A percentile compares a stretch with the other conserved stretches of the same genome.
phyloP scores from a whole-genome alignment of 768 basidiomycete genomes.

The Clathrus columnatus region DNA sequence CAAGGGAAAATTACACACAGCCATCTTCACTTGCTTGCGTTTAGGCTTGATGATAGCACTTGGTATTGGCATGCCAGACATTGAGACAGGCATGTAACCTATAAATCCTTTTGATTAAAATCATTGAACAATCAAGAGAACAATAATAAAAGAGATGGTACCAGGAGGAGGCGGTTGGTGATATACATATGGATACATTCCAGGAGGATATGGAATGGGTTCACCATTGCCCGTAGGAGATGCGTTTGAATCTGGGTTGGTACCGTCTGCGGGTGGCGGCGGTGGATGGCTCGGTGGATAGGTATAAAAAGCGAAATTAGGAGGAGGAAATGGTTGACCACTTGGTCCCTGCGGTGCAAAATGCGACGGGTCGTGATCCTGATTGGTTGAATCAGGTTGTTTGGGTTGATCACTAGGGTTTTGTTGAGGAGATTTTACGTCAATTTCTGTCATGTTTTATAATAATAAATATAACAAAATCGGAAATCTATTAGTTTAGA shows the following conservation, averaged over 20 bases:
- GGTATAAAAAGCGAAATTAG: slow-evolving; percentile 12
- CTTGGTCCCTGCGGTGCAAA: slow-evolving; percentile 9
- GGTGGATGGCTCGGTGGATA: slow-evolving; percentile 21
- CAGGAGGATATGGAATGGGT: slow-evolving; percentile 27
- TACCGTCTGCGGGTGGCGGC: slow-evolving; percentile 12
- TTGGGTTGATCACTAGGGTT: background rate
- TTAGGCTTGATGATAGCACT: slow-evolving; percentile 27
- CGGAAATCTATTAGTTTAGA: background rate
- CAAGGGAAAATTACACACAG: slow-evolving; percentile 28
- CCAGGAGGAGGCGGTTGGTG: slow-evolving; percentile 30
- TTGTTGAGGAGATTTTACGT: background rate
- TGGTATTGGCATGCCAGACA: slow-evolving; percentile 21
- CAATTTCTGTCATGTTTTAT: slow-evolving; percentile 9
- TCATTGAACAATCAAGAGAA: background rate
- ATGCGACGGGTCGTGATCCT: background rate
- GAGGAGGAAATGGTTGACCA: slow-evolving; percentile 10
- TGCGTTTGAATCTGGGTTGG: slow-evolving; percentile 23
- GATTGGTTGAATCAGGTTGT: background rate
- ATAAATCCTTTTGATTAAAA: background rate
- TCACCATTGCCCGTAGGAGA: slow-evolving; percentile 14
- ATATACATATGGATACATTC: slow-evolving; percentile 24
- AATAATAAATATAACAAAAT: background rate
- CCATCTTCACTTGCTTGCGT: slow-evolving; percentile 53
- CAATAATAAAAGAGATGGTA: background rate
- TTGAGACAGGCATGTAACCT: slow-evolving; percentile 14